Base-by-base conservation (phyloP, 2,329 filamentous ascomycete species). In the Monosporascus sp. region DNA sequence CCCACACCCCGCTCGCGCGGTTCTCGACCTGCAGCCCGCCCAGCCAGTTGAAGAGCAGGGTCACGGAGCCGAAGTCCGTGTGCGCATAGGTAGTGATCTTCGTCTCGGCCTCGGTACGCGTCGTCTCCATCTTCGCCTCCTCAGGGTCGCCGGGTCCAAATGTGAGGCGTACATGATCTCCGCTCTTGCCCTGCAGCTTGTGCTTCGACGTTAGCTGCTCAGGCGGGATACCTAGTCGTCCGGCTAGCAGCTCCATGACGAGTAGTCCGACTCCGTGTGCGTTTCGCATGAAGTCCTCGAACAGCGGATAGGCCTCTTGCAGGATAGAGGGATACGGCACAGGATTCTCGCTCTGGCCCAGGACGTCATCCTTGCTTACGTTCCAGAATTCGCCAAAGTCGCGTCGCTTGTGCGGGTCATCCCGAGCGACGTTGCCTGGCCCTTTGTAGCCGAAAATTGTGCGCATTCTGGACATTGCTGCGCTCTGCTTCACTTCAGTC, bases 11-110 rank as follows among this genome's bases (percentile, higher is more conserved):
- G 4, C 62, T 59, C 1, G 53, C 55, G 48, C 65, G 62, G 38
- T 65, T 64, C 47, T 67, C 58, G 22, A 73, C 66, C 51, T 73
- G 70, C 17, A 73, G 60, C 3, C 71, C 70, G 38, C 69, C 71
- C 18, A 71, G 62, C 65, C 66, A 69, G 54, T 72, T 73, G 65
- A 72, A 71, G 22, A 72, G 59, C 22, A 72, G 54, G 8, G 69
- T 72, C 47, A 72, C 63, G 63, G 66, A 66, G 17, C 70, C 70
- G 48, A 70, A 72, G 51, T 72, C 70, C 1, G 68, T 72, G 48
- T 68, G 68, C 38, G 61, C 64, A 9, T 63, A 63, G n/a, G 63
- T 67, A 55, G 65, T 65, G 24, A 64, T 67, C 54, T 66, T 62
- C 1, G 65, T 63, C 51, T 64, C 50, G 45, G 67, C 67, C 49